phyloP scores from a whole-genome alignment of 2,329 filamentous ascomycete species.

The Aspergillus sp. region DNA sequence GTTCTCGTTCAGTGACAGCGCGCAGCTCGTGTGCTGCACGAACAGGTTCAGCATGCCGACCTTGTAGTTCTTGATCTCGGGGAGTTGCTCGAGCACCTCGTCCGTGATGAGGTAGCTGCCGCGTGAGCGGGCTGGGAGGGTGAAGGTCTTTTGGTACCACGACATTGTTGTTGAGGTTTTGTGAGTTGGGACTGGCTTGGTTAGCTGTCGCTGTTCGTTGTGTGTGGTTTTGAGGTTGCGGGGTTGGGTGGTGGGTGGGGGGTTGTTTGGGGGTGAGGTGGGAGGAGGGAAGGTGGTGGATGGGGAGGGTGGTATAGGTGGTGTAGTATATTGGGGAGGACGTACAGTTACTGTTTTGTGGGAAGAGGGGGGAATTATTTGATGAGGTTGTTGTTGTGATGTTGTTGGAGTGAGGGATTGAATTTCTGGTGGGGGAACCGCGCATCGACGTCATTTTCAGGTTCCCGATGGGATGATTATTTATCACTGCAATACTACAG shows the following conservation, averaged over 20 bases:
- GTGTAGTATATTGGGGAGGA: not conserved
- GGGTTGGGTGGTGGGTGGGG: constrained; percentile 25
- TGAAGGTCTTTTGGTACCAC: constrained; percentile 84
- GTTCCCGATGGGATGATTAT: not conserved
- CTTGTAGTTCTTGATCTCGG: constrained; percentile 81
- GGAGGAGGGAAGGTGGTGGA: not conserved
- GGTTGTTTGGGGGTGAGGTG: constrained; percentile 17
- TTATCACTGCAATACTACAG: constrained; percentile 7
- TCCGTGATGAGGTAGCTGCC: constrained; percentile 91
- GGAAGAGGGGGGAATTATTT: not conserved
- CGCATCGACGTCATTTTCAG: constrained; percentile 16
- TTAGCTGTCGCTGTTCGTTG: not conserved
- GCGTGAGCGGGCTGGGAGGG: constrained; percentile 72
- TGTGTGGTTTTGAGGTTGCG: constrained; percentile 5
- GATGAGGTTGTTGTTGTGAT: not conserved
- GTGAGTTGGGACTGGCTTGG: not conserved
- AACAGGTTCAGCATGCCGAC: constrained; percentile 86
- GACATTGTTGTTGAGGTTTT: constrained; percentile 47
- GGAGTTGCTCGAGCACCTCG: constrained; percentile 67
- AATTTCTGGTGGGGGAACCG: not conserved
- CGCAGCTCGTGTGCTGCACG: constrained; percentile 92
- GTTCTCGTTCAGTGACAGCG: constrained; percentile 91
- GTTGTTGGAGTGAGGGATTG: not conserved
- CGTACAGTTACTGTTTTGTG: not conserved
- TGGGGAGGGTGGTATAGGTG: not conserved